A percentile compares a stretch with the other conserved stretches of the same genome.
These are phyloP conservation scores for Kodamaea hsintzibuensis DNA, from an alignment of 805 yeast genomes.

Conservation along the genomic window DNA sequence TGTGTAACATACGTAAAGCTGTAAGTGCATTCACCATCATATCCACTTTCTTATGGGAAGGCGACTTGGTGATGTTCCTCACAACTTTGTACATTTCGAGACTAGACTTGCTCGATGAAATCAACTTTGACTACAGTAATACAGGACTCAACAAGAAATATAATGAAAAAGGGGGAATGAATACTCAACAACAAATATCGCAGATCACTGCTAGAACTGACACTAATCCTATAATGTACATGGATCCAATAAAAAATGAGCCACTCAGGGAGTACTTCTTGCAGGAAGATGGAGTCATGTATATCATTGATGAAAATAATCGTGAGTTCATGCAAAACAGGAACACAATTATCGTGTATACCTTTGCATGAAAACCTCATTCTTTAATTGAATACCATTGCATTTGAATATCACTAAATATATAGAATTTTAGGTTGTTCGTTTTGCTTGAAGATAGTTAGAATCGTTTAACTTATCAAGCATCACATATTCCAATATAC, in stretches of 20 bases:
- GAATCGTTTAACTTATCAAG: no score
- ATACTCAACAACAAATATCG: neutral
- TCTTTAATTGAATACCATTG: no score
- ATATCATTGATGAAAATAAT: conserved; percentile 20
- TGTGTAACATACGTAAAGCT: conserved; percentile 36
- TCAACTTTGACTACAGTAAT: conserved; percentile 33
- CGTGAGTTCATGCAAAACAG: conserved; percentile 16
- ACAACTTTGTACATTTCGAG: conserved; percentile 41
- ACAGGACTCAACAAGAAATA: conserved; percentile 10
- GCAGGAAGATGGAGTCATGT: conserved; percentile 33
- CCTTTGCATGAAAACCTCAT: conserved; percentile 12
- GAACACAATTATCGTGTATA: conserved; percentile 31
- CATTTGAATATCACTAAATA: no score
- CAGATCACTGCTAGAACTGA: neutral
- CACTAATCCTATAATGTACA: neutral
- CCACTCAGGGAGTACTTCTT: conserved; percentile 28
- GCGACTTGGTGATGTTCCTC: conserved; percentile 36
- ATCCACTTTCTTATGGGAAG: conserved; percentile 40
- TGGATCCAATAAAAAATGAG: conserved; percentile 15
- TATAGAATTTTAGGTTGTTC: no score
- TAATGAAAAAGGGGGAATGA: neutral
- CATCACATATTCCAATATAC: no score
- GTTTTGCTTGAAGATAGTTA: no score
- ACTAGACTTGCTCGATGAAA: conserved; percentile 32
- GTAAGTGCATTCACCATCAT: conserved; percentile 38